Conservation (phyloP, 2,329 filamentous ascomycete genomes). For the Incumbomyces lentus region DNA sequence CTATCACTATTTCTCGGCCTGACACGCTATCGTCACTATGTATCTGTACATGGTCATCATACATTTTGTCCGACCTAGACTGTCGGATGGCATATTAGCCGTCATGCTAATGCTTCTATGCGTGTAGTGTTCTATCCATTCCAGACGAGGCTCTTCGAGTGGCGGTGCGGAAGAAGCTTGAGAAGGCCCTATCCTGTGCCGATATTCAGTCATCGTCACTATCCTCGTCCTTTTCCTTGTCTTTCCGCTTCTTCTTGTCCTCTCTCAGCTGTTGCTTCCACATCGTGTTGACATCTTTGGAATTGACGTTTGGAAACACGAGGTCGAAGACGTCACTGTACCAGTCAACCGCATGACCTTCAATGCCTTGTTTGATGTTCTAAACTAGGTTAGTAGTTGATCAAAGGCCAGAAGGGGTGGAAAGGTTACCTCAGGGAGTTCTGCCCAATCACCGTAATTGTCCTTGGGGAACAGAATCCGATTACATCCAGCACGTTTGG, state of each 20-base stretch:
- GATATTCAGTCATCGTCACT: slow-evolving; percentile 4
- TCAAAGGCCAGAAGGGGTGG: background rate
- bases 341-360: slow-evolving; percentile 85
- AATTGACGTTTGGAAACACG: slow-evolving; percentile 75
- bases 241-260: slow-evolving; percentile 37
- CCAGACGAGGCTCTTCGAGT: too few species aligned
- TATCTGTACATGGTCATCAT: too few species aligned
- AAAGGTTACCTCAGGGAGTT: slow-evolving; percentile 77
- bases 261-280: slow-evolving; percentile 57
- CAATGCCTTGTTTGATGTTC: slow-evolving; percentile 96
- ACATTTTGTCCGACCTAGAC: too few species aligned
- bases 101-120: too few species aligned
- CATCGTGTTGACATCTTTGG: slow-evolving; percentile 56
- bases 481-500: slow-evolving; percentile 79
- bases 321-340: slow-evolving; percentile 88
- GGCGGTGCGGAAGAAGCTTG: too few species aligned
- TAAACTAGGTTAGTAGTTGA: slow-evolving; percentile 56
- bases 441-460: slow-evolving; percentile 93
- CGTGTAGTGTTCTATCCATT: too few species aligned
- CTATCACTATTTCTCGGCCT: too few species aligned
- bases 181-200: too few species aligned
- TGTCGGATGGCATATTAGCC: too few species aligned
- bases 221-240: slow-evolving; percentile 12
- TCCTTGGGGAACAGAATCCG: slow-evolving; percentile 92
- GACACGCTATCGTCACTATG: too few species aligned